A percentile compares a stretch with the other conserved stretches of the same genome.
Evolutionary conservation across 75 land plant genomes (phyloP).

Genomic region (Ceratopteris richardii): DNA sequence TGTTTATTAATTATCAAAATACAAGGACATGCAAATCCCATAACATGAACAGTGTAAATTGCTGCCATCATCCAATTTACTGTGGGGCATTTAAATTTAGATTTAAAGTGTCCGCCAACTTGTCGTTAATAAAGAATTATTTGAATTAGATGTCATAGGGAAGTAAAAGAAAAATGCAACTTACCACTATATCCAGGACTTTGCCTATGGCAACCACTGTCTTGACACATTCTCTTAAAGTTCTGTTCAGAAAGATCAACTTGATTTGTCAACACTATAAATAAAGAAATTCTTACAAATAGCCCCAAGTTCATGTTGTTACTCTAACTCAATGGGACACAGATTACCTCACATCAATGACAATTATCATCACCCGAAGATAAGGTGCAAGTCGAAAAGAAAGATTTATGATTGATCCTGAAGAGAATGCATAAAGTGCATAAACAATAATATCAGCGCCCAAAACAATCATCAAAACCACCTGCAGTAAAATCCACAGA

Average conservation of each 20-base stretch:
- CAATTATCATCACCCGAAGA: conserved; percentile 50
- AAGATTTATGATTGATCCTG: conserved; percentile 38
- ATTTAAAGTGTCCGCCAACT: too few species aligned
- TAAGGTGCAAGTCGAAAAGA: conserved; percentile 80
- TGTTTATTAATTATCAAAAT: too few species aligned
- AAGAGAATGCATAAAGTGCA: conserved; percentile 36
- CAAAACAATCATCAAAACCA: conserved; percentile 41
- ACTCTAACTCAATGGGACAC: too few species aligned
- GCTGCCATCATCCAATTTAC: too few species aligned
- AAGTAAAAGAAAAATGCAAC: too few species aligned
- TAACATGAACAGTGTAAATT: too few species aligned
- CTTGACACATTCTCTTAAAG: conserved; percentile 42
- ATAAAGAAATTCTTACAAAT: not conserved
- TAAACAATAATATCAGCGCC: conserved; percentile 52
- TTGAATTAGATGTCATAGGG: too few species aligned
- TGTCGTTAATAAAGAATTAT: too few species aligned
- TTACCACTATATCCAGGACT: conserved; percentile 70
- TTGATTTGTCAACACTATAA: not conserved
- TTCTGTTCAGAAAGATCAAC: conserved; percentile 29
- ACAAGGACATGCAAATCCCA: too few species aligned
- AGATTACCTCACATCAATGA: conserved; percentile 50
- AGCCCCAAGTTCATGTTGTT: too few species aligned
- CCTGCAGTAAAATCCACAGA: conserved; percentile 47
- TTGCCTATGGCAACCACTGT: conserved; percentile 56
- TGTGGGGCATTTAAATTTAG: too few species aligned